Evolutionary conservation across 31 red algal species (phyloP).

Genomic region (Asparagopsis taxiformis): DNA sequence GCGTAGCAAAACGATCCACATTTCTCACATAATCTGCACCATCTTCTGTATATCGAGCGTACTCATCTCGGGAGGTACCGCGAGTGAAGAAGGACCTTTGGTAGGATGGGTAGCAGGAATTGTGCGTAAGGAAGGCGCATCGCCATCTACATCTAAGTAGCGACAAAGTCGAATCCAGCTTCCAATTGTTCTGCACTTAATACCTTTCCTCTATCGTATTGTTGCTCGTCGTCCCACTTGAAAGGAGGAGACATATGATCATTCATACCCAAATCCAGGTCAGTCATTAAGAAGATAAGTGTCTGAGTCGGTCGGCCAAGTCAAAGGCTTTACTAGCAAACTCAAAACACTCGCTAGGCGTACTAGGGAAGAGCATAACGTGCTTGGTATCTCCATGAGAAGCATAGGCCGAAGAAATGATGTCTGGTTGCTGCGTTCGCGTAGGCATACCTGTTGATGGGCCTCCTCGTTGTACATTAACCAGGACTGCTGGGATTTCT

Average conservation of each 20-base stretch:
- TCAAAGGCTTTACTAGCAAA: not conserved
- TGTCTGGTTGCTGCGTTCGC: not conserved
- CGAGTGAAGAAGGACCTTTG: no score
- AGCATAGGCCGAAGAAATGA: not conserved
- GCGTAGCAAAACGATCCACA: no score
- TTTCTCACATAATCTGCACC: no score
- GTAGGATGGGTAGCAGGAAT: no score
- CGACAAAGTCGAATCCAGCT: no score
- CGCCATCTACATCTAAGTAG: no score
- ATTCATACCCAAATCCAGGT: not conserved
- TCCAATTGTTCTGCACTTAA: no score
- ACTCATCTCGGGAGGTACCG: no score
- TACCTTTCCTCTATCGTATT: no score
- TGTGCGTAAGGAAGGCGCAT: no score
- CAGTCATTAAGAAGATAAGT: slow-evolving; percentile 1
- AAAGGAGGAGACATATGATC: not conserved
- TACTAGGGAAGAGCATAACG: not conserved
- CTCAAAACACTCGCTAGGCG: slow-evolving; percentile 9
- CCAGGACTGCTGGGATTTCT: slow-evolving; percentile 2
- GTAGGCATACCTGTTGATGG: slow-evolving; percentile 22
- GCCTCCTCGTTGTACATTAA: slow-evolving; percentile 11
- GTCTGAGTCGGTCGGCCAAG: not conserved
- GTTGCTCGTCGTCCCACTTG: no score
- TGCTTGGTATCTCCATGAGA: not conserved
- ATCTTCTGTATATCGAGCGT: no score